Evolutionary conservation across 805 yeast genomes (phyloP).

Genomic region (Saccharomyces eubayanus): DNA sequence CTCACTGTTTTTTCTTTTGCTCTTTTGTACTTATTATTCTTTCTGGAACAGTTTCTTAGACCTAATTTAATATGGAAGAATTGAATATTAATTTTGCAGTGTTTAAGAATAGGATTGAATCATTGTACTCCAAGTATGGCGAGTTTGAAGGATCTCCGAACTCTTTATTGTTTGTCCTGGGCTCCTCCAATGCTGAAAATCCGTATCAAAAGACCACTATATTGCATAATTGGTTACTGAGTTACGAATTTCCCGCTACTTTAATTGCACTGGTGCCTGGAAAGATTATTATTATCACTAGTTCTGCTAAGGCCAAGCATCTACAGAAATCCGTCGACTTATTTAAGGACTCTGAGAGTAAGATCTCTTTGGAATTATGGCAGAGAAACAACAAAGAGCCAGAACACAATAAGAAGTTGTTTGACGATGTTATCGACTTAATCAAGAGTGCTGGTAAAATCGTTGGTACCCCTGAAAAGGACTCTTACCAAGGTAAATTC

Average conservation of each 20-base stretch:
- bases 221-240: constrained; percentile 83
- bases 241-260: constrained; percentile 95
- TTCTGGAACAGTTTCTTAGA: background rate
- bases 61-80: constrained; percentile 21
- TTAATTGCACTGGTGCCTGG: constrained; percentile 55
- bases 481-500: constrained; percentile 74
- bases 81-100: constrained; percentile 25
- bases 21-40: background rate
- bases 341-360: constrained; percentile 46
- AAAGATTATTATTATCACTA: constrained; percentile 59
- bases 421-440: constrained; percentile 44
- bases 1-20: background rate
- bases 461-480: constrained; percentile 67
- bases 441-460: constrained; percentile 39
- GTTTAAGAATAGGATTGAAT: constrained; percentile 24
- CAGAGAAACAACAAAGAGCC: constrained; percentile 68
- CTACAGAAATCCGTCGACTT: constrained; percentile 32
- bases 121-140: constrained; percentile 21
- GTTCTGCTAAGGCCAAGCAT: constrained; percentile 78
- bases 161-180: constrained; percentile 61
- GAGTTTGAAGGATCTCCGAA: constrained; percentile 30
- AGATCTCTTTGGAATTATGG: constrained; percentile 47
- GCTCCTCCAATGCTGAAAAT: constrained; percentile 79
- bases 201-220: constrained; percentile 84
- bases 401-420: constrained; percentile 61